Percentiles rank a stretch among this genome's conserved stretches.
Conservation (phyloP, 345 rosid species). For the Salix caprea region DNA sequence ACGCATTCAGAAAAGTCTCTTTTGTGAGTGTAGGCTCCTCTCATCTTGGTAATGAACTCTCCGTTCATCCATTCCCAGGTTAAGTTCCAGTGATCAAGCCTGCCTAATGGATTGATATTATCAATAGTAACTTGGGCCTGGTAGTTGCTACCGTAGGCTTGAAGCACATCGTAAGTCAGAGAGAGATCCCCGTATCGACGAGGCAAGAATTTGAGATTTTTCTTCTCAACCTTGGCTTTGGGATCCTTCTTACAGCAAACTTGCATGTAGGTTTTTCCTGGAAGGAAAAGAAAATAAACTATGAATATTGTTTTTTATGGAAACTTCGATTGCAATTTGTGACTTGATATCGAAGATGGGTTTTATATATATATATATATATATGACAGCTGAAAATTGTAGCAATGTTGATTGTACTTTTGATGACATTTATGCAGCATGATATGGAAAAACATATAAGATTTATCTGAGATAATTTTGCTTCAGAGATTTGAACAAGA, state of each 20-base stretch:
- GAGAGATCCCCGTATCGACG: conserved; percentile 61
- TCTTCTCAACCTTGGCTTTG: conserved; percentile 45
- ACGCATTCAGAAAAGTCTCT: conserved; percentile 53
- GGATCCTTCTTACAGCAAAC: conserved; percentile 71
- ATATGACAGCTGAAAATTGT: background rate
- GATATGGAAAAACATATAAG: background rate
- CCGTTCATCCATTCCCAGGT: conserved; percentile 94
- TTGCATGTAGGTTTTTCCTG: conserved; percentile 56
- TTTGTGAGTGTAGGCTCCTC: conserved; percentile 73
- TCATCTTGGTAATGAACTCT: conserved; percentile 74
- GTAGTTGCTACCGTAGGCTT: conserved; percentile 65
- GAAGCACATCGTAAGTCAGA: conserved; percentile 61
- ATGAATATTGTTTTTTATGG: background rate
- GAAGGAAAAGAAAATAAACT: background rate
- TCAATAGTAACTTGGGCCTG: conserved; percentile 85
- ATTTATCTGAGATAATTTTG: background rate
- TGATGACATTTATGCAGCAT: background rate
- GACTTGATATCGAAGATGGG: background rate
- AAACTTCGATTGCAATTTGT: background rate
- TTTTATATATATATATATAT: too few relatives aligned
- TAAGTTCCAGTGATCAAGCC: conserved; percentile 86
- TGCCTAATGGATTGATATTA: conserved; percentile 63
- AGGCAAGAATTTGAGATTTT: conserved; percentile 42
- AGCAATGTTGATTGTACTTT: background rate
- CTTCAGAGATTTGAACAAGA: background rate